These are phyloP conservation scores for Turritis glabra DNA, from an alignment of 345 rosid species.

Conservation along the genomic window DNA sequence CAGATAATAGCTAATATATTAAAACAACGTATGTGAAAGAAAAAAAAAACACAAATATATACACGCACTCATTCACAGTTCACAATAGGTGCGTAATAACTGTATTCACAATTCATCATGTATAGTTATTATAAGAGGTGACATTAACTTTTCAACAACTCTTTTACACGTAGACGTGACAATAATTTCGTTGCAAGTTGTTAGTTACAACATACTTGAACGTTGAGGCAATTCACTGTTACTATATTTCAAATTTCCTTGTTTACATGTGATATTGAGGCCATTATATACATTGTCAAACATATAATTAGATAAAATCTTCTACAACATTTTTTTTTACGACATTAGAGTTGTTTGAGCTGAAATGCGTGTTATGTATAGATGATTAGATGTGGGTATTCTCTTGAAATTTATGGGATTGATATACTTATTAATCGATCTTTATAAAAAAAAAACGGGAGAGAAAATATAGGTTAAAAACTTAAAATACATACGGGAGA, in stretches of 20 bases:
- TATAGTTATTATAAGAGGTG: conserved; percentile 3
- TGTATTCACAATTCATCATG: conserved; percentile 19
- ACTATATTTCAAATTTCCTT: neutral
- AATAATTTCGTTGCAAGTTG: conserved; percentile 2
- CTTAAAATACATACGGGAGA: no score
- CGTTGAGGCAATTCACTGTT: neutral
- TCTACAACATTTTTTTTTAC: no score
- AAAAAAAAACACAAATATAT: neutral
- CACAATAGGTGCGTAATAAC: conserved; percentile 20
- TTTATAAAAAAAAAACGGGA: neutral
- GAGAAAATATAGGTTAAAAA: neutral
- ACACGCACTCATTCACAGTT: conserved; percentile 6
- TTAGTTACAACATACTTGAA: neutral
- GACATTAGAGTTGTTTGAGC: no score
- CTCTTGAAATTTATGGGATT: no score
- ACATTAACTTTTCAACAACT: conserved; percentile 30
- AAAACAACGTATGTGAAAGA: neutral
- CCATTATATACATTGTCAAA: neutral
- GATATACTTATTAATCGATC: neutral
- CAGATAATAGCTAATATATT: neutral
- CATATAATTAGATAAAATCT: no score
- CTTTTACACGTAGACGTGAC: conserved; percentile 3
- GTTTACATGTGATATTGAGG: neutral
- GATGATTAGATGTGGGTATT: no score
- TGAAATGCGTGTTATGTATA: no score